Evolutionary conservation across 257 asterid genomes (phyloP), one percentile per base, ranked within the genome.

Genomic region (Solanum habrochaites): DNA sequence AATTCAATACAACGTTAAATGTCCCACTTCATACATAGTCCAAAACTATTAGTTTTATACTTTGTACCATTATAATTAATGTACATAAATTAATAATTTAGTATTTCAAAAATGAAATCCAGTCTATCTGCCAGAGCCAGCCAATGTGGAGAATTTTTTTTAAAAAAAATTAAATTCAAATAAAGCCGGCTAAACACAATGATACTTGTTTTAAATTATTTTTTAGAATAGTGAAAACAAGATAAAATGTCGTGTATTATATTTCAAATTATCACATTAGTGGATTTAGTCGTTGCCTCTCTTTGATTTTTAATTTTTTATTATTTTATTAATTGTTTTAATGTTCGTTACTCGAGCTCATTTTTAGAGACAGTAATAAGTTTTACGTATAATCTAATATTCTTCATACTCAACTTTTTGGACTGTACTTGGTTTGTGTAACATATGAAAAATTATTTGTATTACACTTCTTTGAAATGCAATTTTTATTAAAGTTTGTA

Each of bases 341-440:
- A 56, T 20, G 2, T 52, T 52, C 20, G n/a, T 52, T 16, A 6
- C 4, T 52, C 0, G 62, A 52, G 0, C 0, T 0, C 3, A 49
- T 20, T 58, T 0, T 7, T 3, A 1, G 10, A 58, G 0, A 0
- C 7, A 56, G 64, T 20, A 0, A 56, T 56, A 49, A 49, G 8
- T 49, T 39, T 7, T 49, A 0, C 6, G 1, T 49, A 49, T 2
- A 49, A 8, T 49, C 0, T 49, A 49, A 49, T 0, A 49, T 49
- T 16, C 9, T 49, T 3, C 2, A 1, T 4, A 20, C 11, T 58
- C 12, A 2, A 0, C 4, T 56, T 56, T 3, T 56, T n/a, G 0
- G 4, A 56, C 25, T 20, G 20, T 58, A 1, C 2, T 56, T 6
- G 39, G 1, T 37, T 37, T 37, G 7, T 37, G 35, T 6, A 37